Conservation (phyloP, 1,139 yeast genomes). For the Blastobotrys aristatus region DNA sequence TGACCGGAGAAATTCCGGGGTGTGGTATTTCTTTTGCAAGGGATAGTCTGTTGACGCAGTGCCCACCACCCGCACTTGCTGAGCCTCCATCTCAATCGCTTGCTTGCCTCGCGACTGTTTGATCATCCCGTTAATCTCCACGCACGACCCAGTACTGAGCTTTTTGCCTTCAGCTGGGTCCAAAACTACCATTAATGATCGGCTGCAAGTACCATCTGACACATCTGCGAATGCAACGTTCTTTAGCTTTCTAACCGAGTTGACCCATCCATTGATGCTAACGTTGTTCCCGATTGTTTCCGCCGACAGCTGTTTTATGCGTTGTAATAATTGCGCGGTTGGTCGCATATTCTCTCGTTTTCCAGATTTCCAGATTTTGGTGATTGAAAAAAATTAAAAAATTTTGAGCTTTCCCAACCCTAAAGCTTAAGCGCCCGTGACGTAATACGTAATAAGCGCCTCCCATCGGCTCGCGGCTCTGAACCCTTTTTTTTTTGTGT, state of each 20-base stretch:
- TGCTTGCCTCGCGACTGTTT: constrained; percentile 30
- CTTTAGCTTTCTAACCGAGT: constrained; percentile 64
- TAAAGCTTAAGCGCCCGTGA: not conserved
- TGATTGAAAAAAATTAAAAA: too few species aligned
- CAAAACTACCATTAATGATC: constrained; percentile 54
- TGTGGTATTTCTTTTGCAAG: constrained; percentile 71
- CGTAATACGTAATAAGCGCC: too few species aligned
- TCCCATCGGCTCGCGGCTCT: too few species aligned
- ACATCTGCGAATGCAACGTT: constrained; percentile 76
- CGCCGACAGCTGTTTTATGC: not conserved
- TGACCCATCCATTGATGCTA: constrained; percentile 62
- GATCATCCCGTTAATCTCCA: constrained; percentile 40
- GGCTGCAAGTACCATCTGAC: constrained; percentile 64
- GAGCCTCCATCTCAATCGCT: constrained; percentile 43
- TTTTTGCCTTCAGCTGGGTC: constrained; percentile 27
- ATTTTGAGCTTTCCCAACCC: too few species aligned
- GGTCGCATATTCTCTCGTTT: not conserved
- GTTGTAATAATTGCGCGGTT: not conserved
- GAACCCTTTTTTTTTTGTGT: too few species aligned
- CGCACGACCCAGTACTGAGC: constrained; percentile 44
- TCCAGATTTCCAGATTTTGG: too few species aligned
- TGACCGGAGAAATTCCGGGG: constrained; percentile 60
- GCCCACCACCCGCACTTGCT: constrained; percentile 38
- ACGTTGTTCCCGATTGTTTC: constrained; percentile 21
- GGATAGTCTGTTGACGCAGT: constrained; percentile 63